These are phyloP conservation scores for Aspergillus calidoustus DNA, from an alignment of 2,329 filamentous ascomycete genomes.

Conservation along the genomic window DNA sequence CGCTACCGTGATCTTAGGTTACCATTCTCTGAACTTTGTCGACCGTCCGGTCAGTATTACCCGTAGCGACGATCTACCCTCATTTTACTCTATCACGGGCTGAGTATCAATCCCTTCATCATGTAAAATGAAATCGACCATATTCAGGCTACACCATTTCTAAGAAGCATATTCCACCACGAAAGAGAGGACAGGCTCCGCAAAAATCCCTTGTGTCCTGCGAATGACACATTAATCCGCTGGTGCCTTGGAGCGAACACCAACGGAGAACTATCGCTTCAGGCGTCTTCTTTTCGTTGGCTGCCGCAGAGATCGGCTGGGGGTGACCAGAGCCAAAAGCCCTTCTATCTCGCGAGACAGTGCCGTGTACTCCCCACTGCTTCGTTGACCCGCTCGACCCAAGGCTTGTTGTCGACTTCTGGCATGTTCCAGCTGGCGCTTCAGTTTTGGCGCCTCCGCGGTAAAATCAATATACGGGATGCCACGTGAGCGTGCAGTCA, in stretches of 20 bases:
- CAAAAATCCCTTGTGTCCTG: not conserved
- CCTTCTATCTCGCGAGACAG: slow-evolving; percentile 14
- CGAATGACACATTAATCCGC: no score
- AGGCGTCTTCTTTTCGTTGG: slow-evolving; percentile 7
- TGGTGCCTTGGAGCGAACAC: slow-evolving; percentile 1
- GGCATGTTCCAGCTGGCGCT: slow-evolving; percentile 15
- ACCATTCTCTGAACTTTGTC: slow-evolving; percentile 11
- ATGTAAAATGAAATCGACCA: not conserved
- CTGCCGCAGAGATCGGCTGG: slow-evolving; percentile 14
- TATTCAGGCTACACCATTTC: not conserved
- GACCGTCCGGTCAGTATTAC: slow-evolving; percentile 10
- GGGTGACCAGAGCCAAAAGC: slow-evolving; percentile 6
- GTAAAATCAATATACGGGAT: slow-evolving; percentile 11
- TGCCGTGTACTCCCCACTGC: slow-evolving; percentile 8
- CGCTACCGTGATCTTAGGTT: no score
- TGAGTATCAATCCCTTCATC: slow-evolving; percentile 8
- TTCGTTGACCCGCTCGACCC: slow-evolving; percentile 2
- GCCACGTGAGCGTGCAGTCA: not conserved
- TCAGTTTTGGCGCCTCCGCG: slow-evolving; percentile 10
- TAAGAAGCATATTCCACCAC: not conserved
- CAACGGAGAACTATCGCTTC: not conserved
- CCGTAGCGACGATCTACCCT: slow-evolving; percentile 2
- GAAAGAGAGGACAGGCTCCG: not conserved
- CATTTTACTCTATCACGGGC: slow-evolving; percentile 11
- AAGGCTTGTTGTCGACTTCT: slow-evolving; percentile 14